Conservation (phyloP, 306 rosid genomes). For the Alnus glutinosa region DNA sequence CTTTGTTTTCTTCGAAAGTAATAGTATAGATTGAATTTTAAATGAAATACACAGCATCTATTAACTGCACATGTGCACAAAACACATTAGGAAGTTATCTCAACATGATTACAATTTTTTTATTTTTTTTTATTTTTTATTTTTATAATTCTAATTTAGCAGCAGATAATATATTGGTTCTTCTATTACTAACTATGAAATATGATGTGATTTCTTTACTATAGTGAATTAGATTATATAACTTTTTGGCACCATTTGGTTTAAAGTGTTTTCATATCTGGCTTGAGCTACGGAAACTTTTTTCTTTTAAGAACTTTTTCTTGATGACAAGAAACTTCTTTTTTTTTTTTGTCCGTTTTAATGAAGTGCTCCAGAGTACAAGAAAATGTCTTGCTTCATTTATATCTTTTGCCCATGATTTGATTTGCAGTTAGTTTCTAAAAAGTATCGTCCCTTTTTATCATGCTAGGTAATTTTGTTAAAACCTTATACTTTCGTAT, state of each 20-base stretch:
- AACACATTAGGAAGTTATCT: not conserved
- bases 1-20: not conserved
- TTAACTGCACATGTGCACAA: not conserved
- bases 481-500: not conserved
- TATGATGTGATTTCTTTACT: not conserved
- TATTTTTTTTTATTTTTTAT: too few relatives aligned
- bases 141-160: slow-evolving; percentile 1
- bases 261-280: not conserved
- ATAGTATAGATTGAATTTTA: not conserved
- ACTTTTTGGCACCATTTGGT: not conserved
- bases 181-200: not conserved
- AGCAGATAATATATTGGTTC: not conserved
- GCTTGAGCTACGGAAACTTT: not conserved
- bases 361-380: not conserved
- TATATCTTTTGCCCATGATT: not conserved
- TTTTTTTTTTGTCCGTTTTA: too few relatives aligned
- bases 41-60: slow-evolving; percentile 6
- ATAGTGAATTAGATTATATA: not conserved
- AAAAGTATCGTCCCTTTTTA: not conserved
- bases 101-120: not conserved
- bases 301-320: not conserved
- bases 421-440: not conserved
- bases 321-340: not conserved
- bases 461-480: not conserved
- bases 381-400: not conserved